These are phyloP conservation scores for Metarhizium anisopliae DNA, from an alignment of 2,329 filamentous ascomycete species.

Conservation along the genomic window DNA sequence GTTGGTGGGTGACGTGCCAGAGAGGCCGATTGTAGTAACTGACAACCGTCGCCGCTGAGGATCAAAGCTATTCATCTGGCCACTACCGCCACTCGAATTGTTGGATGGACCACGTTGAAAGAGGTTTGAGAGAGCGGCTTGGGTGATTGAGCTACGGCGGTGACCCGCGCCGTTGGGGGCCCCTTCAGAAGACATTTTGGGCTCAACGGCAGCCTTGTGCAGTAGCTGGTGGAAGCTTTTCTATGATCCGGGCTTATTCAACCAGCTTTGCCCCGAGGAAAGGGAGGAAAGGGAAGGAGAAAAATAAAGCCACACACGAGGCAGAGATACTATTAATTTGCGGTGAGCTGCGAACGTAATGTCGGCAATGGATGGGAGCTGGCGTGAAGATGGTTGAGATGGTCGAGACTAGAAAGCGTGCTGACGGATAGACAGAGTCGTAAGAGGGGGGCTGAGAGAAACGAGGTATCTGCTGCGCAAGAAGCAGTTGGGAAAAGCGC, in stretches of 20 bases:
- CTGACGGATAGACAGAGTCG: background rate
- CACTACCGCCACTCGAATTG: constrained; percentile 25
- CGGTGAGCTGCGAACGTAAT: background rate
- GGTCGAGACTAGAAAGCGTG: background rate
- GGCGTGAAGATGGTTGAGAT: background rate
- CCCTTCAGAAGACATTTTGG: constrained; percentile 26
- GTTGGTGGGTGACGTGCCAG: constrained; percentile 57
- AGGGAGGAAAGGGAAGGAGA: background rate
- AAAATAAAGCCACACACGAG: background rate
- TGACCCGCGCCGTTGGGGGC: constrained; percentile 29
- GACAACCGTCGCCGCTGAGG: constrained; percentile 62
- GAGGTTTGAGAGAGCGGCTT: constrained; percentile 47
- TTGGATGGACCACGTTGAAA: constrained; percentile 49
- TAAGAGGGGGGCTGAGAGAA: background rate
- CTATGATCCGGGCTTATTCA: background rate
- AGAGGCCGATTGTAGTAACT: constrained; percentile 65
- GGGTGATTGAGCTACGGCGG: constrained; percentile 48
- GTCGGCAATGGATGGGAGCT: background rate
- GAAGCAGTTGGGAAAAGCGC: background rate
- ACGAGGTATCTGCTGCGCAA: background rate
- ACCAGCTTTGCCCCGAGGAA: background rate
- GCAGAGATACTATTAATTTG: background rate
- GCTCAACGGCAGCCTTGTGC: background rate
- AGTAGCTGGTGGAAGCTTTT: background rate
- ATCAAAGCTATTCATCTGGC: constrained; percentile 36